Evolutionary conservation across 2,329 filamentous ascomycete genomes (phyloP), one percentile per base, ranked within the genome.

Genomic region (Stagonosporopsis vannaccii): DNA sequence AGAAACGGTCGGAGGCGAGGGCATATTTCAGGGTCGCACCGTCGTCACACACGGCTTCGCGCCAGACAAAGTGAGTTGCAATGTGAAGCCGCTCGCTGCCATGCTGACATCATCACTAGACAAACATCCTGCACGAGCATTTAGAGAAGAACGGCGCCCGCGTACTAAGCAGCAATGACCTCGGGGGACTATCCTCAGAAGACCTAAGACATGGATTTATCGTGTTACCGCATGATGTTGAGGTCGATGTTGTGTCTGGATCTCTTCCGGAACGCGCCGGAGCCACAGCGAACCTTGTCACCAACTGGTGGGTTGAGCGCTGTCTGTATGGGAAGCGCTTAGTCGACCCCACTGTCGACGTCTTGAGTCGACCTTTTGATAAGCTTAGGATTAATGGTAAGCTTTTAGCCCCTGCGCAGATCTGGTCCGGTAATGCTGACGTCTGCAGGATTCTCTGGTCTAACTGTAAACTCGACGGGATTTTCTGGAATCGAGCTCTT

Each of bases 261-360:
- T 40, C 55, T 40, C 63, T 75, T 44, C 71, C 77, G 61, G 68
- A 67, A 44, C 59, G 63, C 20, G 75, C 79, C 60, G 78, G 65
- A 47, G 49, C 58, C 46, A 43, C 51, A 40, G 47, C 74, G 37
- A 63, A 49, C 48, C 49, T 81, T 51, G 87, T 96, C 28, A 98
- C 92, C 11, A 92, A 97, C 71, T 96, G 95, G 82, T 99, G 94
- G 84, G 83, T 99, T 48, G 95, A 99, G 77, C 86, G 87, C 43
- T 98, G 94, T 72, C 80, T 99, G 35, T 87, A 93, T 71, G 85
- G 86, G 61, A 95, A 91, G 74, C 79, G 78, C 23, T 85, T 94
- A 65, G 81, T 91, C 42, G 80, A 89, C 26, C 91, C 92, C 5
- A 79, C 81, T 47, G 81, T 85, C 4, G 87, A 95, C 71, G 82